Base-by-base conservation (phyloP, 1,139 yeast species). In the Pneumocystis sp. region DNA sequence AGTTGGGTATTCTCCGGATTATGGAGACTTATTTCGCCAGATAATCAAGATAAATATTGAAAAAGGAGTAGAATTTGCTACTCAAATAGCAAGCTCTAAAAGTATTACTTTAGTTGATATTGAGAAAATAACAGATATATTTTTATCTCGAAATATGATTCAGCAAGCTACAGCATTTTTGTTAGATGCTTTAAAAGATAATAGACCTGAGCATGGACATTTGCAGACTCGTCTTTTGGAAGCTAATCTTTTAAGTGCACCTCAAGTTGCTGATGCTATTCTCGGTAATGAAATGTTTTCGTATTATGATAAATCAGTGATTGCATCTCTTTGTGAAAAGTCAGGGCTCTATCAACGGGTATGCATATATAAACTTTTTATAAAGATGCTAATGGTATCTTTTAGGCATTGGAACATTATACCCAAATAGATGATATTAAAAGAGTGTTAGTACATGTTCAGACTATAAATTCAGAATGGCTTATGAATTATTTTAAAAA, bases 121-220 rank as follows among this genome's bases (percentile, higher is more conserved):
- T 70, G 97, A 91, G 78, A 85, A 85, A 70, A 82, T 89, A 72
- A 95, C 96, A 61, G 98, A 95, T 74, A 86, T 93, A 69, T 95
- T 95, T 81, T 85, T 95, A 76, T 86, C 96, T 61, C 97, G 93
- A 76, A 91, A 93, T 77, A 86, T 85, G 74, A 85, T 93, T 72
- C 98, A 91, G 78, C 98, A 93, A 80, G 98, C 97, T 74, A 95
- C 99, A 61, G 97, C 98, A n/a, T 89, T 95, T 79, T 80, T 95
- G 72, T 81, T 95, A 73, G 98, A 95, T 77, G 97, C 97, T 10
- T 82, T 95, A 75, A 93, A 93, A 79, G 89, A 86, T 70, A 96
- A 95, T 77, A 82, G 86, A 61, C 97, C 98, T 64, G 89, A 93
- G 69, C 96, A 93, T 74, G 97, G 97, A 21, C 96, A 90, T 73